phyloP scores from a whole-genome alignment of 2,329 filamentous ascomycete genomes.

The Pyricularia sp. region DNA sequence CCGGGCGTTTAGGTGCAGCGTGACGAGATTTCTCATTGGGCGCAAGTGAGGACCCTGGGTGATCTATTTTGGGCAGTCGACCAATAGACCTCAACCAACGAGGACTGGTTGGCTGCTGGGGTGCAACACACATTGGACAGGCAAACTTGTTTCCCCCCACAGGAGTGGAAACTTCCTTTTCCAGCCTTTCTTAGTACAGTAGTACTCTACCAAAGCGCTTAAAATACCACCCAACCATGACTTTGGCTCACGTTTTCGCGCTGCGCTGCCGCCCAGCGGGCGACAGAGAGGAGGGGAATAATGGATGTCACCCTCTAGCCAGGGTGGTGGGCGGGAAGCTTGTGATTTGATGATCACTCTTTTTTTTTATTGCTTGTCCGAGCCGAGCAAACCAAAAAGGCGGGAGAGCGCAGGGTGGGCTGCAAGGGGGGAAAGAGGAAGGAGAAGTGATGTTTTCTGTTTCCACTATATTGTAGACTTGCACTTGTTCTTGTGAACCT shows the following conservation, averaged over 20 bases:
- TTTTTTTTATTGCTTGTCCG: not conserved
- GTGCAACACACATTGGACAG: not conserved
- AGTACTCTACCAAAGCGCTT: not conserved
- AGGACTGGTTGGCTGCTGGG: not conserved
- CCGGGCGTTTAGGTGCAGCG: conserved; percentile 18
- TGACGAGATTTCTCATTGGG: conserved; percentile 17
- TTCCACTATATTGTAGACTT: not conserved
- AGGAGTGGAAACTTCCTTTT: not conserved
- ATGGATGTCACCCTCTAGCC: not conserved
- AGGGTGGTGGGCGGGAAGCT: not conserved
- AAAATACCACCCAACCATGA: not conserved
- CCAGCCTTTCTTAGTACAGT: not conserved
- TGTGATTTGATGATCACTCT: not conserved
- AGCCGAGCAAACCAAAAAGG: not conserved
- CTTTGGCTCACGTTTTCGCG: not conserved
- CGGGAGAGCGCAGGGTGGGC: not conserved
- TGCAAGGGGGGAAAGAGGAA: not conserved
- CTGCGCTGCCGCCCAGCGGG: not conserved
- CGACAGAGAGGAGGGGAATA: not conserved
- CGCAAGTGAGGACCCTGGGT: not conserved
- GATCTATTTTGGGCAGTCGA: conserved; percentile 14
- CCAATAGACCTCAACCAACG: not conserved
- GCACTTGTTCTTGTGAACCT: not conserved
- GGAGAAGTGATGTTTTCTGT: not conserved
- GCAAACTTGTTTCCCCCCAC: not conserved